Conservation (phyloP, 2,329 filamentous ascomycete genomes). For the Canariomyces notabilis region DNA sequence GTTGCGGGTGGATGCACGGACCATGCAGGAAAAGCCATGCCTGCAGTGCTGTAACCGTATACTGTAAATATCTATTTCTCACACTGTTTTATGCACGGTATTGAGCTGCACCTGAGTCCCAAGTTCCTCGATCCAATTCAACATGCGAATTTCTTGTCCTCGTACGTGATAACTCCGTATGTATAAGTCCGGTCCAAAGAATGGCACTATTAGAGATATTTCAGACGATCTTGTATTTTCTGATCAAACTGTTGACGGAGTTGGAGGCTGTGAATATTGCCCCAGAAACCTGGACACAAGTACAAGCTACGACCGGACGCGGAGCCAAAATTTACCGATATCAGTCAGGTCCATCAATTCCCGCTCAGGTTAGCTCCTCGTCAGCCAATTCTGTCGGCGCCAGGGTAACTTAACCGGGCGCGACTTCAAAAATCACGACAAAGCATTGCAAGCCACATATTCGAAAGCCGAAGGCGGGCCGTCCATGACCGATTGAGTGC, state of each 20-base stretch:
- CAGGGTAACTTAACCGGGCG: constrained; percentile 1
- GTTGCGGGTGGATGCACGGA: constrained; percentile 1
- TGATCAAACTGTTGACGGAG: too few relatives aligned
- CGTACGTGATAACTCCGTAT: too few relatives aligned
- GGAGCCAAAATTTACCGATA: constrained; percentile 10
- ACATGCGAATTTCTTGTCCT: too few relatives aligned
- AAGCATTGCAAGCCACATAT: neutral
- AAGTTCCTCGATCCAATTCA: neutral
- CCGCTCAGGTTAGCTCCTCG: neutral
- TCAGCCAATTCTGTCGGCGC: neutral
- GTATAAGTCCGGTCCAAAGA: too few relatives aligned
- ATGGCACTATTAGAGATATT: too few relatives aligned
- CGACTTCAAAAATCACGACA: constrained; percentile 15
- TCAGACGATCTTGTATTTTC: too few relatives aligned
- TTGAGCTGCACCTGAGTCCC: too few relatives aligned
- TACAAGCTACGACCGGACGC: constrained; percentile 9
- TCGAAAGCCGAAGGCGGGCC: neutral
- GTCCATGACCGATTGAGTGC: constrained; percentile 19
- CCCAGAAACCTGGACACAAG: too few relatives aligned
- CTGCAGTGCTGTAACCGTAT: neutral
- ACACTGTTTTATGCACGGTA: neutral
- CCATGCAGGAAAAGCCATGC: constrained; percentile 1
- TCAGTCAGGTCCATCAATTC: constrained; percentile 2
- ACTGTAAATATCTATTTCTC: neutral
- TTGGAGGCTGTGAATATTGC: too few relatives aligned